Evolutionary conservation across 495 filamentous ascomycete genomes (phyloP).

Genomic region (Hypoxylon fragiforme): DNA sequence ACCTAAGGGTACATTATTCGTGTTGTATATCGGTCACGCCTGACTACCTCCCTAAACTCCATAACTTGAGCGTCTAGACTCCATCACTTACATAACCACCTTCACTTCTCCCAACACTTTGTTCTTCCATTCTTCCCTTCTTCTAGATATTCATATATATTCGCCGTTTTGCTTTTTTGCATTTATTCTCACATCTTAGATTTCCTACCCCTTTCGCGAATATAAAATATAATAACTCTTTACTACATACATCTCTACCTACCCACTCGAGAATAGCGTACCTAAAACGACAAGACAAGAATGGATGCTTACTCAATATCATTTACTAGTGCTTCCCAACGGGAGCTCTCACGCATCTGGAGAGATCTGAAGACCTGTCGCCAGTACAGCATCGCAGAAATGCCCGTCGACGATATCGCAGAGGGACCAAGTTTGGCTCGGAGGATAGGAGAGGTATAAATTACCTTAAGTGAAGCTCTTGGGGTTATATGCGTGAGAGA

Average conservation of each 20-base stretch:
- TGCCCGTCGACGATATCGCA: slow-evolving; percentile 20
- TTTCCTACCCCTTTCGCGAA: no score
- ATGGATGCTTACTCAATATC: slow-evolving; percentile 59
- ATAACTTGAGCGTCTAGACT: no score
- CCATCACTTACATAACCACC: no score
- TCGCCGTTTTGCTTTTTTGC: no score
- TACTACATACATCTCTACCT: neutral
- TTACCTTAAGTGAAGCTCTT: slow-evolving; percentile 34
- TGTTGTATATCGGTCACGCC: slow-evolving; percentile 7
- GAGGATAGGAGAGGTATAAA: slow-evolving; percentile 40
- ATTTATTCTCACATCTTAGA: no score
- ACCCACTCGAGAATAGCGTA: neutral
- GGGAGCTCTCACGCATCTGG: slow-evolving; percentile 50
- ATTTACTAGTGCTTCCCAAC: slow-evolving; percentile 46
- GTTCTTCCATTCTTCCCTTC: no score
- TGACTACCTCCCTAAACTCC: slow-evolving; percentile 4
- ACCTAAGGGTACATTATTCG: neutral
- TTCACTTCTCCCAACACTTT: no score
- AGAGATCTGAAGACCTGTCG: slow-evolving; percentile 48
- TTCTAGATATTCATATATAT: no score
- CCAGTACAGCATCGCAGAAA: slow-evolving; percentile 40
- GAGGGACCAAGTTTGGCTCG: slow-evolving; percentile 24
- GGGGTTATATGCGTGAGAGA: slow-evolving; percentile 41
- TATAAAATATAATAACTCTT: neutral
- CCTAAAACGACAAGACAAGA: slow-evolving; percentile 3